phyloP scores from a whole-genome alignment of 495 filamentous ascomycete genomes.

The Trichoderma virens region DNA sequence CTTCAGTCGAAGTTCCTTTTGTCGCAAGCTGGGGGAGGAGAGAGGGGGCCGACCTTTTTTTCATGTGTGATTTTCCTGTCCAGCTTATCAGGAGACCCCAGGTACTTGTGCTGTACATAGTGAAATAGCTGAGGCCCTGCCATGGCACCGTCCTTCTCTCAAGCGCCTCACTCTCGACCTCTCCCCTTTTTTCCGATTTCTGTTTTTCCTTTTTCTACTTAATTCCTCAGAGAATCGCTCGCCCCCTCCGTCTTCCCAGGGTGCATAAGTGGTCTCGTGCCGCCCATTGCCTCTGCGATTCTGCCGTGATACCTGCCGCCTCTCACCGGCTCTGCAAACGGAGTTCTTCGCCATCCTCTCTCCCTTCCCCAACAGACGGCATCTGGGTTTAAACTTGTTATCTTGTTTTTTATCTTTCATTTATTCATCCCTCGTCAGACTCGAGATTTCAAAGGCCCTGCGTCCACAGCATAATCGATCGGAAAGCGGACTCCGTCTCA shows the following conservation, averaged over 20 bases:
- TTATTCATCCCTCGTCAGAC: no score
- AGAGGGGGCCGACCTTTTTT: not conserved
- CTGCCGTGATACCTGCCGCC: not conserved
- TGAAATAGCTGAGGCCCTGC: not conserved
- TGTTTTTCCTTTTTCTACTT: not conserved
- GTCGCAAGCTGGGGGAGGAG: not conserved
- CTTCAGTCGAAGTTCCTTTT: not conserved
- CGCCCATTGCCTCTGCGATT: not conserved
- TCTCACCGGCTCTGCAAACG: not conserved
- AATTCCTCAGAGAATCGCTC: not conserved
- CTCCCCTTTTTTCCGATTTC: not conserved
- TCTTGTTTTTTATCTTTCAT: no score
- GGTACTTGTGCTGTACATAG: not conserved
- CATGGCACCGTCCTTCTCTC: not conserved
- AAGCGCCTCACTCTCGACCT: not conserved
- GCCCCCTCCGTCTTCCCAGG: not conserved
- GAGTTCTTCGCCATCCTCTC: not conserved
- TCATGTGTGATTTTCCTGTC: not conserved
- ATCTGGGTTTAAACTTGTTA: no score
- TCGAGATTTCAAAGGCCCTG: not conserved
- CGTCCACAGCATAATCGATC: not conserved
- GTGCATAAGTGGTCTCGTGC: constrained; percentile 8
- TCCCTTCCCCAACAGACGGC: no score
- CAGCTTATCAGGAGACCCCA: not conserved
- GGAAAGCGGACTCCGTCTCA: not conserved